These are phyloP conservation scores for Aspergillus coremiiformis DNA, from an alignment of 495 filamentous ascomycete genomes.

Conservation along the genomic window DNA sequence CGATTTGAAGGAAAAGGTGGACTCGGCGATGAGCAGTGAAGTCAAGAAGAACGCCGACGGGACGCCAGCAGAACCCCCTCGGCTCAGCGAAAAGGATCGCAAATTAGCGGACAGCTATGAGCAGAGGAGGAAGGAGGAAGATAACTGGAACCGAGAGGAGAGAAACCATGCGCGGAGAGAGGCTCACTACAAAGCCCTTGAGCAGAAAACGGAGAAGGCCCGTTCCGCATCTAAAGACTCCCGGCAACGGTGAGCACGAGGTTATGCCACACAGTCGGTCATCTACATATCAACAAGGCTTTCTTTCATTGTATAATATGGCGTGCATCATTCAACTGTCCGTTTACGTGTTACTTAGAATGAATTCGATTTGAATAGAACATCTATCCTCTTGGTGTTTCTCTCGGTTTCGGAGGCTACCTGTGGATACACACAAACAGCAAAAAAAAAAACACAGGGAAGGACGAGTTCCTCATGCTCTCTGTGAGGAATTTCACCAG, in stretches of 20 bases:
- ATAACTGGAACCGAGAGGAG: constrained; percentile 24
- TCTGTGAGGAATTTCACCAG: background rate
- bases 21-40: constrained; percentile 11
- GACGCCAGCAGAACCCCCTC: constrained; percentile 11
- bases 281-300: background rate
- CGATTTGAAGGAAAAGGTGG: constrained; percentile 16
- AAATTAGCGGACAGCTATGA: constrained; percentile 22
- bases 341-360: constrained; percentile 6
- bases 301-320: constrained; percentile 10
- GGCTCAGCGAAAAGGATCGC: constrained; percentile 26
- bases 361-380: constrained; percentile 2
- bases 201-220: constrained; percentile 16
- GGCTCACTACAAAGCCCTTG: constrained; percentile 15
- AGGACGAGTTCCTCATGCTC: background rate
- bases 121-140: constrained; percentile 19
- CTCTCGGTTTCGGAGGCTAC: background rate
- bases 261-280: background rate
- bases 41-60: constrained; percentile 20
- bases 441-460: no score
- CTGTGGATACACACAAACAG: no score
- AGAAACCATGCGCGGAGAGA: constrained; percentile 18
- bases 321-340: constrained; percentile 1
- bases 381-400: background rate
- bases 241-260: constrained; percentile 4
- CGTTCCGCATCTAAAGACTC: constrained; percentile 3